phyloP scores from a whole-genome alignment of 306 rosid species.

The Lathyrus tuberosus region DNA sequence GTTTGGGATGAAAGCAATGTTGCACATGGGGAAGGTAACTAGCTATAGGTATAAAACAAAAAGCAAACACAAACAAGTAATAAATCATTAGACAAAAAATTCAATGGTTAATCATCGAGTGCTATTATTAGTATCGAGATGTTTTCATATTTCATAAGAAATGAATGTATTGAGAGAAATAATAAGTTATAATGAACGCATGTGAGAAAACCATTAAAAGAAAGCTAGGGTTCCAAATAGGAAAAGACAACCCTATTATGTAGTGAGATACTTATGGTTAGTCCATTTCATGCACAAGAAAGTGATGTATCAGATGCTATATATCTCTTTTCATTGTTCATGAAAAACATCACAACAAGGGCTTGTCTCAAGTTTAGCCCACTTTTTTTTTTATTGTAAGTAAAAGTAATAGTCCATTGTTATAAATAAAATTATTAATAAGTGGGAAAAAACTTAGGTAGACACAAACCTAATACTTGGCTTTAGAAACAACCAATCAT shows the following conservation, averaged over 20 bases:
- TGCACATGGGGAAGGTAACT: constrained; percentile 48
- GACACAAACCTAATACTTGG: too few species aligned
- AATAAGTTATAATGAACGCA: not conserved
- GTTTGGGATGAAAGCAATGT: constrained; percentile 44
- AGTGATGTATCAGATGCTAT: constrained; percentile 47
- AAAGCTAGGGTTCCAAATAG: constrained; percentile 40
- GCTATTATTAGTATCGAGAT: not conserved
- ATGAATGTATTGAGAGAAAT: not conserved
- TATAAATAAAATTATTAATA: too few species aligned
- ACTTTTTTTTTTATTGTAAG: not conserved
- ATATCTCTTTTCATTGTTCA: constrained; percentile 21
- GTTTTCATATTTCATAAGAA: not conserved
- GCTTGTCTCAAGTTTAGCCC: constrained; percentile 41
- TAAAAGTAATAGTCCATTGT: not conserved
- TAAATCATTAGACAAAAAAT: not conserved
- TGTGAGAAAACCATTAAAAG: constrained; percentile 1
- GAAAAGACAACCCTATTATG: constrained; percentile 38
- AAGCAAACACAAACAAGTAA: constrained; percentile 36
- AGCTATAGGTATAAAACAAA: constrained; percentile 34
- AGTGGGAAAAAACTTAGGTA: too few species aligned
- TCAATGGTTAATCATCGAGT: constrained; percentile 11
- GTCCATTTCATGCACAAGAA: constrained; percentile 48
- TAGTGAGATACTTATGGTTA: constrained; percentile 30
- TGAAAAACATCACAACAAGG: constrained; percentile 39
- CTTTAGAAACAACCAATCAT: too few species aligned